These are phyloP conservation scores for Kazachstania viticola DNA, from an alignment of 805 yeast species.

Conservation along the genomic window DNA sequence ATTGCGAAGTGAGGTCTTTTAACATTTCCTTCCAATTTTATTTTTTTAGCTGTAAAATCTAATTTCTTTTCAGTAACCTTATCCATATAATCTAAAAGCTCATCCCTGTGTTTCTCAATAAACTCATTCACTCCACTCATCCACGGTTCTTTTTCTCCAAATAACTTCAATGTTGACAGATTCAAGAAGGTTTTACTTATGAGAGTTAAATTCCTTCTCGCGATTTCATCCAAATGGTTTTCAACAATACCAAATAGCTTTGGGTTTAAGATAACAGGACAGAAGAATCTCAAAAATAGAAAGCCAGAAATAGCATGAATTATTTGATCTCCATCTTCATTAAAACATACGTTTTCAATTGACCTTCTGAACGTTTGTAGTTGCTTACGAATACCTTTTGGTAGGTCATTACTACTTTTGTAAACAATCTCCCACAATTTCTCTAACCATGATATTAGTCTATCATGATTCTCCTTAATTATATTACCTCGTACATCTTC, in stretches of 20 bases:
- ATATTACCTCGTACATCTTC: constrained; percentile 30
- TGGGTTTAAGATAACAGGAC: constrained; percentile 89
- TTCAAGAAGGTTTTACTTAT: constrained; percentile 72
- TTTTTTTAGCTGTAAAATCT: constrained; percentile 48
- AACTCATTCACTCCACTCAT: constrained; percentile 60
- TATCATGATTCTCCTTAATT: constrained; percentile 36
- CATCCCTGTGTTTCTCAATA: constrained; percentile 42
- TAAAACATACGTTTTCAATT: constrained; percentile 46
- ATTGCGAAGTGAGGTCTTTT: constrained; percentile 43
- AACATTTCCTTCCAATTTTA: constrained; percentile 45
- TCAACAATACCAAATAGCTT: constrained; percentile 65
- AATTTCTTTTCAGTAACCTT: constrained; percentile 58
- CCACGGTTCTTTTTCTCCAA: constrained; percentile 80
- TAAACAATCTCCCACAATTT: constrained; percentile 58
- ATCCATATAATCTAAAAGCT: constrained; percentile 59
- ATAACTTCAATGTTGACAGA: constrained; percentile 62
- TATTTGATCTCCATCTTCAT: constrained; percentile 34
- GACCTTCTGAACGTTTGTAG: constrained; percentile 51
- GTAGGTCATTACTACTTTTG: constrained; percentile 62
- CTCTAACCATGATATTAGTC: constrained; percentile 39
- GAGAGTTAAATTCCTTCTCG: constrained; percentile 69
- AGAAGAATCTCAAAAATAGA: constrained; percentile 69
- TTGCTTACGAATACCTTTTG: constrained; percentile 51
- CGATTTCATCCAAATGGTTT: constrained; percentile 56
- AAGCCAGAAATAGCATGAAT: constrained; percentile 75